Evolutionary conservation across 1,284 basidiomycete species (phyloP).

Genomic region (Sanghuangporus weigelae): DNA sequence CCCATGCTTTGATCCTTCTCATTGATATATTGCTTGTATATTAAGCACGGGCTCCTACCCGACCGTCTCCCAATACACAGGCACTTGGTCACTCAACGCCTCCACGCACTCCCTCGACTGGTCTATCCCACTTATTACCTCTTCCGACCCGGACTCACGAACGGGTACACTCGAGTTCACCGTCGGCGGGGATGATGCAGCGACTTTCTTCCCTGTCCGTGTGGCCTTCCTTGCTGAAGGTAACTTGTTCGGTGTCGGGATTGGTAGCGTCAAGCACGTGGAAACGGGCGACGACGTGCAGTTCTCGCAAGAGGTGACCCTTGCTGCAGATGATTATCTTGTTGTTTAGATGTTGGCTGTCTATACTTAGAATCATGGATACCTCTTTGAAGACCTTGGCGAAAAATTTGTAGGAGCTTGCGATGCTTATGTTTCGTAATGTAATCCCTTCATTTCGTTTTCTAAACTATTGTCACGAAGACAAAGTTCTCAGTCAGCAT

Average conservation of each 20-base stretch:
- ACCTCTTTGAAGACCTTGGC: not conserved
- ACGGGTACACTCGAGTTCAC: slow-evolving; percentile 87
- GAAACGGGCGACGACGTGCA: slow-evolving; percentile 55
- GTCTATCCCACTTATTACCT: slow-evolving; percentile 63
- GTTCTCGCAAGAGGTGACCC: slow-evolving; percentile 77
- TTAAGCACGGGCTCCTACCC: slow-evolving; percentile 77
- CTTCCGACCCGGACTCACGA: slow-evolving; percentile 47
- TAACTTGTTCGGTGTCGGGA: slow-evolving; percentile 67
- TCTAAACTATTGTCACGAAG: slow-evolving; percentile 2
- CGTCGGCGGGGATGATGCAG: slow-evolving; percentile 77
- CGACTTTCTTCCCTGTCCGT: slow-evolving; percentile 89
- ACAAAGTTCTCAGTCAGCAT: slow-evolving; percentile 39
- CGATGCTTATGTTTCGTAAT: not conserved
- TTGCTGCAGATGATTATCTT: slow-evolving; percentile 68
- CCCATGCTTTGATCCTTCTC: not conserved
- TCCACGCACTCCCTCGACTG: slow-evolving; percentile 79
- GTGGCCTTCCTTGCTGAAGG: slow-evolving; percentile 80
- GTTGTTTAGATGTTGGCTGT: slow-evolving; percentile 35
- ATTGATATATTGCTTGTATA: slow-evolving; percentile 2
- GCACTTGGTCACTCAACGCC: slow-evolving; percentile 79
- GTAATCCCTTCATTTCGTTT: not conserved
- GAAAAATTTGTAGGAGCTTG: not conserved
- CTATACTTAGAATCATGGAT: not conserved
- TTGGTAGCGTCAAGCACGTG: slow-evolving; percentile 52
- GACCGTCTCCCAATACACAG: slow-evolving; percentile 73